phyloP scores from a whole-genome alignment of 805 yeast species.

The Tetrapisispora taiwanensis region DNA sequence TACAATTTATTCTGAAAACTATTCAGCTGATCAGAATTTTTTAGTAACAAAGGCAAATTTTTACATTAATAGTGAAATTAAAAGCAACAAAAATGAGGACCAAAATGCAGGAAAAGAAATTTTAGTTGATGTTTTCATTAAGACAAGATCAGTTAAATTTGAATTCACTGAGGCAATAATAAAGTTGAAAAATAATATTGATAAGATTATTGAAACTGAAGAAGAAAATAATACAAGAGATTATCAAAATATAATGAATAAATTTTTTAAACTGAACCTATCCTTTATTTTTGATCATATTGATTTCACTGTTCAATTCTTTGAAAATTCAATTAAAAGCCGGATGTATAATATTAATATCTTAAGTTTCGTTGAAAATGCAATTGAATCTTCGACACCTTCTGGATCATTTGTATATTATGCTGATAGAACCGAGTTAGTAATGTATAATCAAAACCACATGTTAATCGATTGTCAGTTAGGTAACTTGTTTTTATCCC shows the following conservation, averaged over 20 bases:
- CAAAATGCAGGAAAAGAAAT: conserved; percentile 9
- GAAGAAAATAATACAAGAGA: not conserved
- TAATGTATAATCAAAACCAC: conserved; percentile 11
- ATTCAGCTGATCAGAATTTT: conserved; percentile 19
- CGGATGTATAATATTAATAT: conserved; percentile 12
- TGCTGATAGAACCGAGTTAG: conserved; percentile 14
- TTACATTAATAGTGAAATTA: conserved; percentile 11
- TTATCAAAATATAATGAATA: not conserved
- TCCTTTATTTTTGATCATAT: conserved; percentile 14
- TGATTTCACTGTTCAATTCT: conserved; percentile 14
- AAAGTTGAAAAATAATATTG: conserved; percentile 11
- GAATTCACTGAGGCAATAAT: conserved; percentile 13
- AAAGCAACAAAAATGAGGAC: not conserved
- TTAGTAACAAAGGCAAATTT: conserved; percentile 15
- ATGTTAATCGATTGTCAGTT: conserved; percentile 15
- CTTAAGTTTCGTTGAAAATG: conserved; percentile 15
- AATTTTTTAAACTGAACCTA: conserved; percentile 11
- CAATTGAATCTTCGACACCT: conserved; percentile 14
- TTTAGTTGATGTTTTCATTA: conserved; percentile 16
- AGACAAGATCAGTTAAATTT: conserved; percentile 18
- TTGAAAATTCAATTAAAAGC: conserved; percentile 10
- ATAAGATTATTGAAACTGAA: not conserved
- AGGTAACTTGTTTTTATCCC: conserved; percentile 11
- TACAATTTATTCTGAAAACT: conserved; percentile 18
- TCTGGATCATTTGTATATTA: conserved; percentile 18